A percentile compares a stretch with the other conserved stretches of the same genome.
These are phyloP conservation scores for Fusarium chlamydosporum DNA, from an alignment of 2,329 filamentous ascomycete genomes.

Conservation along the genomic window DNA sequence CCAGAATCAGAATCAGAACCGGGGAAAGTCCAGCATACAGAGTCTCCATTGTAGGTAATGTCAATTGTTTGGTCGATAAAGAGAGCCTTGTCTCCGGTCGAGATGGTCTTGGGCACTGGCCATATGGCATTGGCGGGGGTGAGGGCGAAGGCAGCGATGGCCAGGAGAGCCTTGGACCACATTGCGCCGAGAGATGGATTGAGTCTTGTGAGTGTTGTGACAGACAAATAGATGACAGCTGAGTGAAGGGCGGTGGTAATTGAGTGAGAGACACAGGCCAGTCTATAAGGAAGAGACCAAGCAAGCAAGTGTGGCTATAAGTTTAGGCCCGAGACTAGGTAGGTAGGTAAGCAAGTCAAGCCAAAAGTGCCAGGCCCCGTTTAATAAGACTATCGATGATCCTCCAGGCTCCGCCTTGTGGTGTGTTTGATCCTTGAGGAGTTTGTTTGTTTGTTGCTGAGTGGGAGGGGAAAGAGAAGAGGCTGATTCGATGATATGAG, in stretches of 20 bases:
- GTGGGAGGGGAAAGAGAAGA: conserved; percentile 6
- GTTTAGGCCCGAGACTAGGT: conserved; percentile 17
- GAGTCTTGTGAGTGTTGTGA: conserved; percentile 2
- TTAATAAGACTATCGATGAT: conserved; percentile 47
- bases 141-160: conserved; percentile 58
- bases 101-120: conserved; percentile 67
- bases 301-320: conserved; percentile 15
- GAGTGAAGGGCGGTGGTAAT: not conserved
- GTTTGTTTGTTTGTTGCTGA: not conserved
- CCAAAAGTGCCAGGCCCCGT: conserved; percentile 33
- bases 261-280: not conserved
- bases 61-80: conserved; percentile 67
- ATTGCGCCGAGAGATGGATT: conserved; percentile 37
- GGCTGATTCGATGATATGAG: conserved; percentile 21
- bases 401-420: conserved; percentile 32
- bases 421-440: conserved; percentile 24
- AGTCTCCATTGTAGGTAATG: conserved; percentile 71
- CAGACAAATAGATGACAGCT: not conserved
- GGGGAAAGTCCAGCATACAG: conserved; percentile 64
- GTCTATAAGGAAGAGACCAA: conserved; percentile 15
- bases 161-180: conserved; percentile 54
- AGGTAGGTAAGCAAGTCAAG: conserved; percentile 2
- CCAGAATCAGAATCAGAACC: conserved; percentile 46
- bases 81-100: conserved; percentile 66
- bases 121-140: conserved; percentile 67